These are phyloP conservation scores for Diaporthe batatas DNA, from an alignment of 2,329 filamentous ascomycete genomes.

Conservation along the genomic window DNA sequence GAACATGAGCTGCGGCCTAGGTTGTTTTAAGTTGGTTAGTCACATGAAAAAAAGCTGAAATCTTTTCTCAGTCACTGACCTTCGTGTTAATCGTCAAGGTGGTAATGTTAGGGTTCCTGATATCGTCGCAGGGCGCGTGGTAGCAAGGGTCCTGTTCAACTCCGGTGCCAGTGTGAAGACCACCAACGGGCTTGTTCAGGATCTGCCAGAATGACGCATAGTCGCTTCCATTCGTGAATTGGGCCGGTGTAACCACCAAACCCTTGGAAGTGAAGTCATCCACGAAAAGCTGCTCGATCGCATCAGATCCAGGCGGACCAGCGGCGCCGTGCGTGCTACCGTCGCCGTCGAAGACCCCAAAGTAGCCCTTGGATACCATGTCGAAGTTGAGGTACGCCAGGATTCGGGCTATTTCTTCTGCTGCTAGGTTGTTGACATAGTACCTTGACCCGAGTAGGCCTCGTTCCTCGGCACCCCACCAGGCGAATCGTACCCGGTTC, in stretches of 20 bases:
- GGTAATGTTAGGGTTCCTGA: slow-evolving; percentile 50
- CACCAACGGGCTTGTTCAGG: slow-evolving; percentile 53
- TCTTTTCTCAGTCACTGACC: slow-evolving; percentile 32
- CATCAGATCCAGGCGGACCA: slow-evolving; percentile 47
- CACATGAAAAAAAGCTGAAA: neutral
- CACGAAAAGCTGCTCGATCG: slow-evolving; percentile 51
- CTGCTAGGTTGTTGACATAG: slow-evolving; percentile 54
- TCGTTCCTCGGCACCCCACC: slow-evolving; percentile 61
- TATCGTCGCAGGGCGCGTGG: slow-evolving; percentile 52
- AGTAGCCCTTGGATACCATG: slow-evolving; percentile 54
- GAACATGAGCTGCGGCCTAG: slow-evolving; percentile 11
- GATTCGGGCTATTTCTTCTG: slow-evolving; percentile 50
- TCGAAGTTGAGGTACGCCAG: slow-evolving; percentile 58
- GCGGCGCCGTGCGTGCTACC: slow-evolving; percentile 21
- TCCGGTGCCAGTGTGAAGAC: slow-evolving; percentile 51
- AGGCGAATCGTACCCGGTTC: slow-evolving; percentile 58
- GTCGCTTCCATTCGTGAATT: slow-evolving; percentile 48
- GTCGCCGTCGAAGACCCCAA: slow-evolving; percentile 50
- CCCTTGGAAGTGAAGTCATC: slow-evolving; percentile 48
- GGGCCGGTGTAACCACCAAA: slow-evolving; percentile 47
- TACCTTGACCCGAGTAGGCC: slow-evolving; percentile 53
- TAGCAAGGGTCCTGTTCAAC: slow-evolving; percentile 51
- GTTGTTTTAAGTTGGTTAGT: neutral
- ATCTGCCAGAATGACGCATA: slow-evolving; percentile 48
- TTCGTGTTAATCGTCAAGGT: slow-evolving; percentile 51